A percentile compares a stretch with the other conserved stretches of the same genome.
Conservation (phyloP, 2,329 filamentous ascomycete genomes). For the Aspergillus ruber region DNA sequence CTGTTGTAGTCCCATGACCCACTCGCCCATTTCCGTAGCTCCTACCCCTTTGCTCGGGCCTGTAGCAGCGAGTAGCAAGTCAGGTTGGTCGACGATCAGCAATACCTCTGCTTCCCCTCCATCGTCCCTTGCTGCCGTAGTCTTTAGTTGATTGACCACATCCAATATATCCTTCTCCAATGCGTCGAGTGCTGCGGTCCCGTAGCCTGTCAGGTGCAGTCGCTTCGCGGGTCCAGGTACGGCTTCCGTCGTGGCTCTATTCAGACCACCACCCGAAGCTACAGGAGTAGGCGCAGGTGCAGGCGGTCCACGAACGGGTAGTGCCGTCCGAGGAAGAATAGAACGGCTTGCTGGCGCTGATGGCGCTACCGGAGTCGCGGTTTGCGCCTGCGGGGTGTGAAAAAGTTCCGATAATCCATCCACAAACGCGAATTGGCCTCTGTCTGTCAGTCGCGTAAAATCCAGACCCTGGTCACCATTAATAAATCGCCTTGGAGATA, state of each 20-base stretch:
- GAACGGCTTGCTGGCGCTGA: constrained; percentile 9
- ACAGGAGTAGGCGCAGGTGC: constrained; percentile 14
- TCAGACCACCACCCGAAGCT: constrained; percentile 9
- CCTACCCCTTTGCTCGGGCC: constrained; percentile 41
- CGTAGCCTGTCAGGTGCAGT: constrained; percentile 24
- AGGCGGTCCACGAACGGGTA: constrained; percentile 23
- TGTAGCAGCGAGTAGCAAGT: constrained; percentile 57
- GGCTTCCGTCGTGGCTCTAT: constrained; percentile 13
- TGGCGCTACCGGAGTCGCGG: constrained; percentile 9
- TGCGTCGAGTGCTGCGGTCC: constrained; percentile 23
- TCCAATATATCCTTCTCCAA: constrained; percentile 30
- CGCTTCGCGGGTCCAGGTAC: constrained; percentile 19
- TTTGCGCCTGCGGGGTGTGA: constrained; percentile 11
- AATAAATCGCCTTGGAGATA: not conserved
- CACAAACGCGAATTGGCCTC: constrained; percentile 62
- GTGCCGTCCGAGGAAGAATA: constrained; percentile 14
- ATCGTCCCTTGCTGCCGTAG: constrained; percentile 7
- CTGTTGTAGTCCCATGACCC: constrained; percentile 56
- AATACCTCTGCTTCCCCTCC: constrained; percentile 37
- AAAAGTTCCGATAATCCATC: constrained; percentile 65
- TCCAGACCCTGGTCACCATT: constrained; percentile 56
- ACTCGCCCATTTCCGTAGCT: constrained; percentile 45
- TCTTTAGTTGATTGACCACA: constrained; percentile 26
- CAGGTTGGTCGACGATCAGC: constrained; percentile 61
- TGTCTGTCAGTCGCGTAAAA: constrained; percentile 53